Evolutionary conservation across 768 basidiomycete genomes (phyloP).

Genomic region (Leucosporidium yakuticum): DNA sequence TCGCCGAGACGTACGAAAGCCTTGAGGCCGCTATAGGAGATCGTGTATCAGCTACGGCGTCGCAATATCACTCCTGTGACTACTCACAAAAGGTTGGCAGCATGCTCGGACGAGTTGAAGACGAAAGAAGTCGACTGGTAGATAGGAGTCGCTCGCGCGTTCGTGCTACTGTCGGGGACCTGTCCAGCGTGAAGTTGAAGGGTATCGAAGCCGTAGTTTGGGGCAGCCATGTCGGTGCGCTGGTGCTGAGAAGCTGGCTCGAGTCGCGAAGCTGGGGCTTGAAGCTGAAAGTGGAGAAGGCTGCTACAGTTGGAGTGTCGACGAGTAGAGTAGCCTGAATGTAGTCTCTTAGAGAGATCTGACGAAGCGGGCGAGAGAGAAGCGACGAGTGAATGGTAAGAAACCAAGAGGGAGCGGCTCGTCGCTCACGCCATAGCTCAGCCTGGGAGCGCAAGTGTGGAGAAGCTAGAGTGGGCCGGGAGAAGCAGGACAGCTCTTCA

Average conservation of each 20-base stretch:
- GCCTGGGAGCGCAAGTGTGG: too few relatives aligned
- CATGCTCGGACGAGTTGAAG: constrained; percentile 51
- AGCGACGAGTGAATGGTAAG: neutral
- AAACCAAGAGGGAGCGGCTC: neutral
- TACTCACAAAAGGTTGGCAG: constrained; percentile 56
- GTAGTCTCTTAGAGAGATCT: neutral
- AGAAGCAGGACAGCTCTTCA: too few relatives aligned
- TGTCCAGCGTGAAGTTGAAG: constrained; percentile 72
- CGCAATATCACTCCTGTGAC: neutral
- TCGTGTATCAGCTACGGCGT: too few relatives aligned
- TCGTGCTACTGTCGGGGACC: constrained; percentile 28
- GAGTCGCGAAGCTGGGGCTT: constrained; percentile 8
- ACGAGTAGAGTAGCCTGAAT: neutral
- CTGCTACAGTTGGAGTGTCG: neutral
- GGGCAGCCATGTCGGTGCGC: neutral
- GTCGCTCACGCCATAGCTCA: neutral
- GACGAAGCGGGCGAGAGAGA: neutral
- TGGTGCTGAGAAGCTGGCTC: neutral
- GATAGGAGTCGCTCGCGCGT: constrained; percentile 66
- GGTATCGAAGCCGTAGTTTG: constrained; percentile 55
- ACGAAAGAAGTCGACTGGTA: constrained; percentile 41
- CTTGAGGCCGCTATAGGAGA: constrained; percentile 46
- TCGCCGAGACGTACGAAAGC: constrained; percentile 18
- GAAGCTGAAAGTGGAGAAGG: neutral
- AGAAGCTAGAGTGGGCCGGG: too few relatives aligned